Evolutionary conservation across 2,329 filamentous ascomycete genomes (phyloP).

Genomic region (Colletotrichum caudatum): DNA sequence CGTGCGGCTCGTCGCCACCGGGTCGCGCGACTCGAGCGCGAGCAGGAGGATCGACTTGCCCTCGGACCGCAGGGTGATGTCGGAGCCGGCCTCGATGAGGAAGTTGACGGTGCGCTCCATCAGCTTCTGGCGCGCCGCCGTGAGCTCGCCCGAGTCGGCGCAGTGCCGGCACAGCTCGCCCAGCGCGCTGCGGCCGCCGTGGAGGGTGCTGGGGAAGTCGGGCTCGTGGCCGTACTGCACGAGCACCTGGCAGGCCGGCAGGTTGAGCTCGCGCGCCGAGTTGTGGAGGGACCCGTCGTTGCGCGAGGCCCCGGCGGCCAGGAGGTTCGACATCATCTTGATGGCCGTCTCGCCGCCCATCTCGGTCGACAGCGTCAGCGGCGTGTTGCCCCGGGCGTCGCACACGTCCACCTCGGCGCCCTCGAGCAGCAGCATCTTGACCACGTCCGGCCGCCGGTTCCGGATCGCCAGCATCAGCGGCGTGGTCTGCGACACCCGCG

Average conservation of each 20-base stretch:
- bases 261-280: conserved; percentile 69
- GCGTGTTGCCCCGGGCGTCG: conserved; percentile 69
- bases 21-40: conserved; percentile 68
- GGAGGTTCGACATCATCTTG: conserved; percentile 65
- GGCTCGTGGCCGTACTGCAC: conserved; percentile 71
- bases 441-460: conserved; percentile 66
- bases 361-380: conserved; percentile 69
- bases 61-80: conserved; percentile 66
- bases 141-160: conserved; percentile 59
- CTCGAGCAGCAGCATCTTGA: conserved; percentile 66
- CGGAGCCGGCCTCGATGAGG: conserved; percentile 67
- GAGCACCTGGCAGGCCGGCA: conserved; percentile 67
- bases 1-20: conserved; percentile 66
- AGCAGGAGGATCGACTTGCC: conserved; percentile 71
- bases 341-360: conserved; percentile 66
- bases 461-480: conserved; percentile 72
- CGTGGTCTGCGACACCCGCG: conserved; percentile 63
- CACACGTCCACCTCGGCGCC: conserved; percentile 70
- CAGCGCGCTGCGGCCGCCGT: conserved; percentile 72
- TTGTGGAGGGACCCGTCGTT: conserved; percentile 78
- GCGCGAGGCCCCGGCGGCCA: conserved; percentile 66
- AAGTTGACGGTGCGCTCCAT: conserved; percentile 70
- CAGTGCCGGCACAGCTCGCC: conserved; percentile 72
- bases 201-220: conserved; percentile 73
- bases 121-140: conserved; percentile 60